Evolutionary conservation across 352 stramenopile genomes (phyloP), one percentile per base, ranked within the genome.

Genomic region (Globisporangium nunn): DNA sequence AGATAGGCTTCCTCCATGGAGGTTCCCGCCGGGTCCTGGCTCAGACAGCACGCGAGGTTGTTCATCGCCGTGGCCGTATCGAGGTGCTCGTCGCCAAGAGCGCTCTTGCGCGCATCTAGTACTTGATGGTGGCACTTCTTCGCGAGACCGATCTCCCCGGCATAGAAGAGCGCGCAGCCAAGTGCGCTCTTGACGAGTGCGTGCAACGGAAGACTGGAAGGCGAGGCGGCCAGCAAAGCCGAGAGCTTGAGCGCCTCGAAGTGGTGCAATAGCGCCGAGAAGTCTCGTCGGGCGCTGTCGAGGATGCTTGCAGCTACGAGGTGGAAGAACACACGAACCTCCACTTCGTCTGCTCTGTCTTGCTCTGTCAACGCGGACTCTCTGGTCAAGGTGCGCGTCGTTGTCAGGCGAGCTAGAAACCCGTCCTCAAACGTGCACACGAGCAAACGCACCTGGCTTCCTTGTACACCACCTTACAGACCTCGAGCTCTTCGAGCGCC

Each of bases 41-140:
- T 84, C 10, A 85, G 49, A 47, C 81, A 91, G 50, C 81, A 89
- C 7, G 75, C 79, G 23, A 89, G 58, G 48, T 88, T 91, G 66
- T 87, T 89, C 70, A 91, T 82, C 12, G 75, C 63, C 4, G 80
- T 88, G 8, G 81, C 81, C 3, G 78, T 82, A 52, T 91, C 79
- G 12, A 83, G 49, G 56, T 87, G 60, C 33, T 71, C 53, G 12
- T 70, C 61, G 33, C 72, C 70, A 2, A 63, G 35, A 1, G 58
- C 63, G 29, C 39, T 7, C 57, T 67, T 79, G 12, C 78, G 70
- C 29, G 68, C 52, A 4, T 70, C 57, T 41, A 89, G 62, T 2
- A 81, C 77, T 39, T 76, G 63, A 43, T 86, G 68, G 52, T 88
- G 75, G 48, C 74, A 88, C 23, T 72, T 70, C 31, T 70, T 72